Conservation (phyloP, 305 asterid species). For the Striga hermonthica region DNA sequence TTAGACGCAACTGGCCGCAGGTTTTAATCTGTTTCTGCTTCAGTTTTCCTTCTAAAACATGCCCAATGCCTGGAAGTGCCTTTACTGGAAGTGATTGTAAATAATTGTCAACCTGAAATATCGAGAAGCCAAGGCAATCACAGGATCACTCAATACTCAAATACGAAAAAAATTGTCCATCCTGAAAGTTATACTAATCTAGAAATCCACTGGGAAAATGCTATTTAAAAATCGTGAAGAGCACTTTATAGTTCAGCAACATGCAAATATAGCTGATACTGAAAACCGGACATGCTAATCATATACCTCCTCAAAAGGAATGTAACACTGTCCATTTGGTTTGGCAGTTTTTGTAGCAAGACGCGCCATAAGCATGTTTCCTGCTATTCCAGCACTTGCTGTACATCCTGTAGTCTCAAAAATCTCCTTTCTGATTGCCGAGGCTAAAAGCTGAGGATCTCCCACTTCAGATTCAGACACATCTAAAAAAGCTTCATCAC, state of each 20-base stretch:
- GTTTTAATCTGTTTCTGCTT: conserved; percentile 57
- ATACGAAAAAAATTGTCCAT: background rate
- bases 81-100: conserved; percentile 78
- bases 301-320: conserved; percentile 71
- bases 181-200: conserved; percentile 21
- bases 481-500: conserved; percentile 96
- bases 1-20: conserved; percentile 67
- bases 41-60: conserved; percentile 77
- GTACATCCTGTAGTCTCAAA: conserved; percentile 72
- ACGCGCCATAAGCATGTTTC: conserved; percentile 94
- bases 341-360: conserved; percentile 94
- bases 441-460: conserved; percentile 72
- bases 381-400: conserved; percentile 95
- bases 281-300: conserved; percentile 11
- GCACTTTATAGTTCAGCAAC: background rate
- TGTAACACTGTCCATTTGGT: conserved; percentile 84
- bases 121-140: conserved; percentile 25
- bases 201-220: conserved; percentile 23
- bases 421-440: conserved; percentile 70
- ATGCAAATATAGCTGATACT: conserved; percentile 3
- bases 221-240: conserved; percentile 4
- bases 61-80: conserved; percentile 95
- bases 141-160: background rate
- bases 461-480: conserved; percentile 65
- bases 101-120: conserved; percentile 69